A percentile compares a stretch with the other conserved stretches of the same genome.
phyloP scores from a whole-genome alignment of 2,329 filamentous ascomycete genomes.

The Clarireedia homoeocarpa region DNA sequence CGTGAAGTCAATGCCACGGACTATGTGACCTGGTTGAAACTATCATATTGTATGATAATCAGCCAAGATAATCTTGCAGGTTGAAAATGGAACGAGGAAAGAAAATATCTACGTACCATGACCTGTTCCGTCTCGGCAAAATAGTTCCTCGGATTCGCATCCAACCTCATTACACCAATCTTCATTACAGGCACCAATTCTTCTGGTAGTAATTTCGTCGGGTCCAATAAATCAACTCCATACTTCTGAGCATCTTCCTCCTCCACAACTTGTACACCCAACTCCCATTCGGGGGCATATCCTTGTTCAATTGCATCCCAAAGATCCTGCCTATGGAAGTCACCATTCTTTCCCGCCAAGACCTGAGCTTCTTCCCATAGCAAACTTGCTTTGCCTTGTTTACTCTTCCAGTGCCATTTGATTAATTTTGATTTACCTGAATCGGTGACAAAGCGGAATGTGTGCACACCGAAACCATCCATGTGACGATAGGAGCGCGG shows the following conservation, averaged over 20 bases:
- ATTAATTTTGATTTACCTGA: conserved; percentile 46
- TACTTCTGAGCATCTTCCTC: conserved; percentile 44
- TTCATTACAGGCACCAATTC: conserved; percentile 37
- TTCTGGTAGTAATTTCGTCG: conserved; percentile 47
- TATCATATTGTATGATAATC: background rate
- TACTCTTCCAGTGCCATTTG: conserved; percentile 44
- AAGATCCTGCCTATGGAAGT: conserved; percentile 44
- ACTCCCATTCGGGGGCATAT: conserved; percentile 44
- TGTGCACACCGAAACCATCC: conserved; percentile 48
- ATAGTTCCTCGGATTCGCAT: conserved; percentile 41
- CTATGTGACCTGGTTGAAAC: conserved; percentile 47
- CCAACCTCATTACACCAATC: conserved; percentile 41
- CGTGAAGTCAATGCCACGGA: conserved; percentile 58
- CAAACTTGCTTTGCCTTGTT: conserved; percentile 45
- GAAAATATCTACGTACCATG: conserved; percentile 19
- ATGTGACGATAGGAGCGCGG: conserved; percentile 46
- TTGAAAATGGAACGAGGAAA: background rate
- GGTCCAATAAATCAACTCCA: conserved; percentile 44
- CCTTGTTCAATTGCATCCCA: conserved; percentile 44
- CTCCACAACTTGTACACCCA: conserved; percentile 45
- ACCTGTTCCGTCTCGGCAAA: conserved; percentile 61
- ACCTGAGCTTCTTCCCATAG: conserved; percentile 41
- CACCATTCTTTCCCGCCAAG: conserved; percentile 35
- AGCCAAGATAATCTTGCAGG: background rate
- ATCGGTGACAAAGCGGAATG: conserved; percentile 47